Conservation (phyloP, 177 flowering plant species). For the Vitis hybrid region DNA sequence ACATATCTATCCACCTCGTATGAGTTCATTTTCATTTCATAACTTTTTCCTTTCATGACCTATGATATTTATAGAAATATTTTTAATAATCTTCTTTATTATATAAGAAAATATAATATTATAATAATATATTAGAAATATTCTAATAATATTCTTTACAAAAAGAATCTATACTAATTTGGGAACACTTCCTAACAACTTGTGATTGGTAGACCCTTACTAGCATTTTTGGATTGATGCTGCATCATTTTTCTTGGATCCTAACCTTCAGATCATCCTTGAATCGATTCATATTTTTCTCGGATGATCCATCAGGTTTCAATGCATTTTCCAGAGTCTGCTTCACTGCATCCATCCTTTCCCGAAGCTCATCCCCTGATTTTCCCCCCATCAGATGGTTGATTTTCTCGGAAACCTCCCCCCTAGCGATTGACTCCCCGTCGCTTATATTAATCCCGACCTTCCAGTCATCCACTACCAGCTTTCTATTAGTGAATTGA, state of each 20-base stretch:
- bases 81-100: rapidly evolving
- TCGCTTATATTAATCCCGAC: slow-evolving; percentile 50
- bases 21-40: rapidly evolving
- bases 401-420: slow-evolving; percentile 49
- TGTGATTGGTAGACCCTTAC: too few relatives aligned
- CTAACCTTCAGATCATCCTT: slow-evolving; percentile 29
- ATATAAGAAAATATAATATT: rapidly evolving
- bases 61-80: too few relatives aligned
- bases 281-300: slow-evolving; percentile 35
- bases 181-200: too few relatives aligned
- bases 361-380: slow-evolving; percentile 22
- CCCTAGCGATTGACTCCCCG: slow-evolving; percentile 15
- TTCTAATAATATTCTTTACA: too few relatives aligned
- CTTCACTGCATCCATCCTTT: slow-evolving; percentile 27
- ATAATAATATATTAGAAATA: too few relatives aligned
- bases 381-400: slow-evolving; percentile 42
- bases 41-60: rapidly evolving
- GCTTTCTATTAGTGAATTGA: slow-evolving; percentile 72
- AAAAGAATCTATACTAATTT: too few relatives aligned
- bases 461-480: slow-evolving; percentile 81
- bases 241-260: slow-evolving; percentile 4
- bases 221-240: neutral
- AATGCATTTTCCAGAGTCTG: slow-evolving; percentile 32
- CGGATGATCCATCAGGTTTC: slow-evolving; percentile 42
- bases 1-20: rapidly evolving